Evolutionary conservation across 2,329 filamentous ascomycete genomes (phyloP), one percentile per base, ranked within the genome.

Genomic region (Hysterium pulicare): DNA sequence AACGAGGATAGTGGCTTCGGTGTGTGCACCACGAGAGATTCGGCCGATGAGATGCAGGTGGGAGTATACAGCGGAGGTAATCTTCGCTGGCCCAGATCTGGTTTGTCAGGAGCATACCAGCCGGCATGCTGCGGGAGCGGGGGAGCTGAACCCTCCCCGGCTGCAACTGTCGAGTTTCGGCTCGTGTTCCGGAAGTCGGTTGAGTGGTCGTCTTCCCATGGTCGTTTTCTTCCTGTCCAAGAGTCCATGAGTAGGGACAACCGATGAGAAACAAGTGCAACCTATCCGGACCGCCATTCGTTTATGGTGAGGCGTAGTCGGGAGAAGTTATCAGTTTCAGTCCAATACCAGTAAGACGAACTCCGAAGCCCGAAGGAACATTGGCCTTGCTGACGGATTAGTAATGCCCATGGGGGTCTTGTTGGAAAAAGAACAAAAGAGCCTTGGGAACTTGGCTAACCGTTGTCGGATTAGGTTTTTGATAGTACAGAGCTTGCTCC

Each of bases 41-140:
- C 44, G 49, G 48, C 42, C 48, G 51, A 47, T 44, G 49, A 43
- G 40, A 28, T 48, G 41, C 45, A 50, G 19, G 48, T 44, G 23
- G 53, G 48, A 40, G 49, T 47, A 39, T 50, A 51, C 32, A 56
- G 47, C 26, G 54, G 58, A 38, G 55, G 59, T 46, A 61, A 43
- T 42, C 37, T 53, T 50, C 50, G 50, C 16, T 51, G 47, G 47
- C 45, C 42, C 37, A 51, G 44, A 41, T 43, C 28, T 24, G 49
- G 44, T 40, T 46, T 45, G 46, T 54, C 49, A 51, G 38, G 49
- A 59, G 47, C 48, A 48, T 50, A 46, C 31, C 46, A 45, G 47
- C 50, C 55, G 54, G 54, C 46, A 57, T 47, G 53, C 42, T 53
- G 54, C 53, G 53, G 57, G 49, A 59, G 51, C 47, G 54, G 54